phyloP scores from a whole-genome alignment of 768 basidiomycete species.

The Trametes sanguinea region DNA sequence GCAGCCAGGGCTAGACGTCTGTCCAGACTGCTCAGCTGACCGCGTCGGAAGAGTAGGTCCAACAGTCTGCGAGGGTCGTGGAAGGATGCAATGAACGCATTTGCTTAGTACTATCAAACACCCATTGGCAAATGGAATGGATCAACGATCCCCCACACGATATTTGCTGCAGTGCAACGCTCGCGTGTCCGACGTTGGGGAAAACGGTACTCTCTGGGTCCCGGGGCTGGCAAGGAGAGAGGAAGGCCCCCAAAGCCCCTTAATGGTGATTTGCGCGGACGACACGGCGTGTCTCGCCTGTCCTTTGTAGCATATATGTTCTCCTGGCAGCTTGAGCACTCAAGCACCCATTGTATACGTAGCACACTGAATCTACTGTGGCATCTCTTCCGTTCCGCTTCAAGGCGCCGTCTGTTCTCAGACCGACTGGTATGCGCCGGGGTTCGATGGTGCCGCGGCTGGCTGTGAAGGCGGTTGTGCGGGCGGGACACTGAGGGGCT shows the following conservation, averaged over 20 bases:
- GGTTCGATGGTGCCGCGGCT: constrained; percentile 18
- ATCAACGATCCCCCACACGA: constrained; percentile 10
- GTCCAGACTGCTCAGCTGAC: too few relatives aligned
- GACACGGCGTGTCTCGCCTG: neutral
- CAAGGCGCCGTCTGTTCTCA: constrained; percentile 11
- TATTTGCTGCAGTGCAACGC: neutral
- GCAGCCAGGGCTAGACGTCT: too few relatives aligned
- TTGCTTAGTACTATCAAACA: too few relatives aligned
- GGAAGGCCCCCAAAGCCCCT: neutral
- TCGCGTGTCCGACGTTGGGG: neutral
- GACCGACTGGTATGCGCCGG: constrained; percentile 38
- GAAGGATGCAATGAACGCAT: too few relatives aligned
- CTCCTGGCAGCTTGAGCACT: neutral
- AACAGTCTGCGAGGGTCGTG: too few relatives aligned
- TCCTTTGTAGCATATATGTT: constrained; percentile 18
- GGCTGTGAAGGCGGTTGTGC: constrained; percentile 23
- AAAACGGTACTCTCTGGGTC: neutral
- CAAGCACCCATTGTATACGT: constrained; percentile 14
- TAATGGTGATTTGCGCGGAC: neutral
- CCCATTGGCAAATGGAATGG: too few relatives aligned
- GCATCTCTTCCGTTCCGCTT: neutral
- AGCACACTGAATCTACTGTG: constrained; percentile 6
- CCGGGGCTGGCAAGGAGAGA: neutral
- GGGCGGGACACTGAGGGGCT: constrained; percentile 28
- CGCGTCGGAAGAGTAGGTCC: too few relatives aligned